A percentile compares a stretch with the other conserved stretches of the same genome.
Conservation (phyloP, 352 stramenopile species). For the Pythium biforme region DNA sequence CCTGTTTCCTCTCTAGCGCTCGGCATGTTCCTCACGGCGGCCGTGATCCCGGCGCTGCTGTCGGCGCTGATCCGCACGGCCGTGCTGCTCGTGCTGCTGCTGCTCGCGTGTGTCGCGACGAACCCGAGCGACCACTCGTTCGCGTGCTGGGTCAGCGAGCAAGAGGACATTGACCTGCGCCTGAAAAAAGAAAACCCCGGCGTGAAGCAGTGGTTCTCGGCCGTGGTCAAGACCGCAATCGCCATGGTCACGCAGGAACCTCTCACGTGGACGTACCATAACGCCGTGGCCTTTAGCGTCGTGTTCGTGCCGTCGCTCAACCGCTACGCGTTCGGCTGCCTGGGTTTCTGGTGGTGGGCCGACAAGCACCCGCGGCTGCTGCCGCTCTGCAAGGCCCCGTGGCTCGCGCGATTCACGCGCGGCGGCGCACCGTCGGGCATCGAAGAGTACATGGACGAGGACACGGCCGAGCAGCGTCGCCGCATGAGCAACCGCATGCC, state of each 20-base stretch:
- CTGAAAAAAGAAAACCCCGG: conserved; percentile 29
- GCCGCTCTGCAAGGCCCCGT: conserved; percentile 46
- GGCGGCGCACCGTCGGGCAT: conserved; percentile 54
- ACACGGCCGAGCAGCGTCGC: conserved; percentile 20
- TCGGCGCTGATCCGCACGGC: conserved; percentile 40
- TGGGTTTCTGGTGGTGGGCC: conserved; percentile 73
- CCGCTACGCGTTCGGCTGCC: conserved; percentile 61
- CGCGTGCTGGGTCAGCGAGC: conserved; percentile 56
- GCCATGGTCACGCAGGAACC: conserved; percentile 59
- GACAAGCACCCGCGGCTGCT: conserved; percentile 48
- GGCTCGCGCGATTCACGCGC: conserved; percentile 47
- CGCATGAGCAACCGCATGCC: conserved; percentile 18
- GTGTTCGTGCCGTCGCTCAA: conserved; percentile 61
- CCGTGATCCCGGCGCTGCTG: conserved; percentile 60
- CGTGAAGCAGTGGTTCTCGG: conserved; percentile 68
- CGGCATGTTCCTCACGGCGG: conserved; percentile 67
- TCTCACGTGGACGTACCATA: conserved; percentile 61
- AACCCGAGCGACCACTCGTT: conserved; percentile 78
- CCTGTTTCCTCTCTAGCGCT: conserved; percentile 33
- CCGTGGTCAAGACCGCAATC: conserved; percentile 69
- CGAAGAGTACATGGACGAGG: conserved; percentile 40
- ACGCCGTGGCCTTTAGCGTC: conserved; percentile 61
- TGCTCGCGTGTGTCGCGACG: conserved; percentile 37
- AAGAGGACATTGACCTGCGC: conserved; percentile 51
- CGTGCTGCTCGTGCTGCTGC: conserved; percentile 29